These are phyloP conservation scores for Nitzschia inconspicua DNA, from an alignment of 108 stramenopile species.

Conservation along the genomic window DNA sequence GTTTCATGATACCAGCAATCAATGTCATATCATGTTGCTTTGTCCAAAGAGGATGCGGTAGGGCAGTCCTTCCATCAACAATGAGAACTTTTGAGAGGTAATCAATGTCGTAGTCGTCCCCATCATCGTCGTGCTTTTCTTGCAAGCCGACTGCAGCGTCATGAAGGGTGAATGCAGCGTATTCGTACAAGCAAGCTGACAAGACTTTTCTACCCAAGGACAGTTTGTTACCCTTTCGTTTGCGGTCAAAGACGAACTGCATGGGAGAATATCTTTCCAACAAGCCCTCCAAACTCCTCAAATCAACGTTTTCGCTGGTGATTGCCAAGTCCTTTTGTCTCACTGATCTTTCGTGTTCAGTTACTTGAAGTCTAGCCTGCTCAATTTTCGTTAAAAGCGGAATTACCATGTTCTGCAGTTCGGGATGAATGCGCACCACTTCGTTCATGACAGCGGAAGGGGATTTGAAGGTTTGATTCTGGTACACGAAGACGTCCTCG, in stretches of 20 bases:
- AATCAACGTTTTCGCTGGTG: constrained; percentile 19
- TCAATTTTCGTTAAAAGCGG: constrained; percentile 41
- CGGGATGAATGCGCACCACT: constrained; percentile 58
- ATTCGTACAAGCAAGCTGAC: constrained; percentile 25
- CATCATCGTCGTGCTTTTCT: no score
- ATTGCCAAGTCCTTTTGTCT: constrained; percentile 22
- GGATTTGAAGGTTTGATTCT: constrained; percentile 36
- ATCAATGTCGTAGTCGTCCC: no score
- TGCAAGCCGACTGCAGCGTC: not conserved
- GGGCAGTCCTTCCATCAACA: constrained; percentile 24
- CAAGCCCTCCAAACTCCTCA: constrained; percentile 42
- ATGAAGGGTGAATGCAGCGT: constrained; percentile 13
- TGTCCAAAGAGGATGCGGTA: constrained; percentile 83
- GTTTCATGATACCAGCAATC: constrained; percentile 62
- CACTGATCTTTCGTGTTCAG: constrained; percentile 2
- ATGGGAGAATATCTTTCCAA: constrained; percentile 59
- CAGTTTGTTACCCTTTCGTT: constrained; percentile 28
- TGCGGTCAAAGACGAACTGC: constrained; percentile 64
- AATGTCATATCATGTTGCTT: constrained; percentile 66
- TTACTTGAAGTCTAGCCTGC: not conserved
- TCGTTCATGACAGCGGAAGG: constrained; percentile 54
- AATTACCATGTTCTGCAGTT: constrained; percentile 51
- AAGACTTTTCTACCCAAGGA: constrained; percentile 40
- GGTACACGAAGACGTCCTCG: constrained; percentile 22
- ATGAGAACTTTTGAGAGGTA: not conserved